Conservation (phyloP, 805 yeast genomes). For the Candida michaelii region DNA sequence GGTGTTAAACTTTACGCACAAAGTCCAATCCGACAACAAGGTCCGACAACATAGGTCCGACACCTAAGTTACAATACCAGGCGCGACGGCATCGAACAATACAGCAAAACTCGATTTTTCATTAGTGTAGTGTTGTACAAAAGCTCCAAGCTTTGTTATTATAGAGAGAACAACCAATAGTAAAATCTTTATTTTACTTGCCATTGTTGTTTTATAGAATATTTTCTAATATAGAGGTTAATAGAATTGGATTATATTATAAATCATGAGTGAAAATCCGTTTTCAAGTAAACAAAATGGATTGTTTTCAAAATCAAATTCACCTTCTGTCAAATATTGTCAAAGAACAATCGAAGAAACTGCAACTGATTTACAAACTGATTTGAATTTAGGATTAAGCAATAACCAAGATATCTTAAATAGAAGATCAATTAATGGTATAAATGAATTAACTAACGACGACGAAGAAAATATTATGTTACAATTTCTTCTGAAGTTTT, state of each 20-base stretch:
- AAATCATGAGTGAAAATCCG: conserved; percentile 42
- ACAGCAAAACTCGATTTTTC: conserved; percentile 2
- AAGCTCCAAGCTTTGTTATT: background rate
- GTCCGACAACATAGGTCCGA: too few relatives aligned
- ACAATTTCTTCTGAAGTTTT: conserved; percentile 77
- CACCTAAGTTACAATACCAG: too few relatives aligned
- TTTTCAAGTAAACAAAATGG: conserved; percentile 22
- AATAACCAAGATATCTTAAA: conserved; percentile 68
- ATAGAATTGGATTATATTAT: background rate
- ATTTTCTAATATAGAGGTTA: background rate
- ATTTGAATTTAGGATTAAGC: conserved; percentile 57
- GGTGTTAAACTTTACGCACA: too few relatives aligned
- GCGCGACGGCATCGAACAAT: conserved; percentile 2
- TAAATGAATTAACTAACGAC: conserved; percentile 72
- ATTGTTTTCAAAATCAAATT: conserved; percentile 19
- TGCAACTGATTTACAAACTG: conserved; percentile 59
- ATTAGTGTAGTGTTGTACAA: background rate
- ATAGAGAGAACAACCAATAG: too few relatives aligned
- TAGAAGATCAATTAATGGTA: conserved; percentile 75
- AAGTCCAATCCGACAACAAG: too few relatives aligned
- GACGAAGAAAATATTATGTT: conserved; percentile 73
- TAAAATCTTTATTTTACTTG: too few relatives aligned
- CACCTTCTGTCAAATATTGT: conserved; percentile 69
- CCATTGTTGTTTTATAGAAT: too few relatives aligned
- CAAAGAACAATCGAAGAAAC: conserved; percentile 66